Conservation (phyloP, 2,329 filamentous ascomycete genomes). For the Coniochaeta ligniaria region DNA sequence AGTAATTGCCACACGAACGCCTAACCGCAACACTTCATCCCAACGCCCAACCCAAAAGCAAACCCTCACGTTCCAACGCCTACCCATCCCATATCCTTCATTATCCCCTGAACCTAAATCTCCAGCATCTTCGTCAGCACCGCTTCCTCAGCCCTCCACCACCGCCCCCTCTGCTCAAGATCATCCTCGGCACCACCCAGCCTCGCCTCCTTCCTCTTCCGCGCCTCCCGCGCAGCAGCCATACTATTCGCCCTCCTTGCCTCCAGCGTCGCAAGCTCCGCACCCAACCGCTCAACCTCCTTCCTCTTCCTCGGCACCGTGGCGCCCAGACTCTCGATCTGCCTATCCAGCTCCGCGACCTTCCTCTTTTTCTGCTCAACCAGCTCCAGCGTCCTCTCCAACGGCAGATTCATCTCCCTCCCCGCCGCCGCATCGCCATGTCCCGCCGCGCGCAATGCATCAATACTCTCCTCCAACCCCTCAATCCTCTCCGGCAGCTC, state of each 20-base stretch:
- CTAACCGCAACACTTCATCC: too few species aligned
- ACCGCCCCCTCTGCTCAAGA: conserved; percentile 67
- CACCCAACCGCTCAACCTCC: conserved; percentile 58
- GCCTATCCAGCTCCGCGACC: conserved; percentile 50
- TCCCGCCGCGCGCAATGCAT: conserved; percentile 28
- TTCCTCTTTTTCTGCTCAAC: conserved; percentile 43
- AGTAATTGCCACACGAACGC: too few species aligned
- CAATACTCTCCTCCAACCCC: conserved; percentile 40
- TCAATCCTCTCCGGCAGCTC: conserved; percentile 44
- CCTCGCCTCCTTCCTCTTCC: conserved; percentile 58
- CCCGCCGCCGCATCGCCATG: conserved; percentile 15
- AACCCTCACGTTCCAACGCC: too few species aligned
- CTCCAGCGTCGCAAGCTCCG: conserved; percentile 63
- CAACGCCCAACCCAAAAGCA: too few species aligned
- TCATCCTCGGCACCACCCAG: conserved; percentile 63
- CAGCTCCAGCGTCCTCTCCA: conserved; percentile 48
- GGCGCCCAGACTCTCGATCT: conserved; percentile 55
- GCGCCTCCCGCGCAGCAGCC: conserved; percentile 63
- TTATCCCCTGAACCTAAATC: too few species aligned
- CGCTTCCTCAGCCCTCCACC: conserved; percentile 64
- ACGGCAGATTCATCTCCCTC: conserved; percentile 44
- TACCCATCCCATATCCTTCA: too few species aligned
- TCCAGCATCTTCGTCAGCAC: conserved; percentile 57
- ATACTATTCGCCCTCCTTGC: conserved; percentile 57
- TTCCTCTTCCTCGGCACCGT: conserved; percentile 58